Evolutionary conservation across 192 early-diverging fungal genomes (phyloP).

Genomic region (Pilaira anomala): DNA sequence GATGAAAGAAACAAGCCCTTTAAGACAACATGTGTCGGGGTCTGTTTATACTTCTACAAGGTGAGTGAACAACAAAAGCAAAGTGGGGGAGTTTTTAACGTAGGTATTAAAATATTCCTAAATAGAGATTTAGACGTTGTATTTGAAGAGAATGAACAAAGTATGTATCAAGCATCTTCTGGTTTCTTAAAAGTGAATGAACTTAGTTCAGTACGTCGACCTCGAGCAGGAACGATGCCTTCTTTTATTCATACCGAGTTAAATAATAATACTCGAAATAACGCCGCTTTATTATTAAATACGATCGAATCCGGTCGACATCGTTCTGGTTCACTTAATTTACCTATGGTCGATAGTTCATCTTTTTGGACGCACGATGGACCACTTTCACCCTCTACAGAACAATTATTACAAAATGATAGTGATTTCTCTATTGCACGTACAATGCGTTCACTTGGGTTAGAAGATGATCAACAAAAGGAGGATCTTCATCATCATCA

Average conservation of each 20-base stretch:
- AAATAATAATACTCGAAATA: slow-evolving; percentile 2
- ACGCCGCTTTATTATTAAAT: slow-evolving; percentile 9
- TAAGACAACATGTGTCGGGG: neutral
- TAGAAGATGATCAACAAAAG: slow-evolving; percentile 29
- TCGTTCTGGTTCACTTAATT: slow-evolving; percentile 29
- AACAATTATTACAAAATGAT: slow-evolving; percentile 33
- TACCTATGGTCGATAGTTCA: slow-evolving; percentile 8
- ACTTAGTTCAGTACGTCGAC: slow-evolving; percentile 13
- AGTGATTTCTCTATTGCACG: slow-evolving; percentile 30
- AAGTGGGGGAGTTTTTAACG: neutral
- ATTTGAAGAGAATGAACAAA: too few species aligned
- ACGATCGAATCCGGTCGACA: slow-evolving; percentile 14
- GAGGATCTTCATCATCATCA: neutral
- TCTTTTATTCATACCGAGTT: slow-evolving; percentile 16
- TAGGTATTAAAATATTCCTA: too few species aligned
- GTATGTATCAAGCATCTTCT: neutral
- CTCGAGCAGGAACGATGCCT: slow-evolving; percentile 38
- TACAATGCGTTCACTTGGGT: slow-evolving; percentile 31
- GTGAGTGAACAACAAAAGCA: neutral
- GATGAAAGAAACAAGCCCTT: neutral
- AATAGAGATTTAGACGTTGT: too few species aligned
- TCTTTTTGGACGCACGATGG: slow-evolving; percentile 10
- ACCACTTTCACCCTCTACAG: slow-evolving; percentile 20
- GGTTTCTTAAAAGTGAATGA: neutral
- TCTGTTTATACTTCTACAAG: neutral